Evolutionary conservation across 129 eudicot species (phyloP), one percentile per base, ranked within the genome.

Genomic region (Solidago caesia): DNA sequence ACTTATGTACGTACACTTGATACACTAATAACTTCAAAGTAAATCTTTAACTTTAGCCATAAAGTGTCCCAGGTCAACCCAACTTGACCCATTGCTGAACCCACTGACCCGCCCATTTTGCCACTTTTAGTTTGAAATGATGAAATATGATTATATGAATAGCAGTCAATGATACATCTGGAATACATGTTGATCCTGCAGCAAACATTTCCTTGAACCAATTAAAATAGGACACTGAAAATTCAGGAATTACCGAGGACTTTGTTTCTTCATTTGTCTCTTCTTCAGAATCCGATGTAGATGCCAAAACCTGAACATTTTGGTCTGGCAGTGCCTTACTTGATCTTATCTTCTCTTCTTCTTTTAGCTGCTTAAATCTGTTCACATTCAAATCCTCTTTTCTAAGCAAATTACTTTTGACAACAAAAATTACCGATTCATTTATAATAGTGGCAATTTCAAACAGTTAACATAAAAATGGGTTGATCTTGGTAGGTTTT

Each of bases 351-450:
- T 82, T 80, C 61, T 88, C 96, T 45, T 82, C 92, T 70, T 88
- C 89, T 77, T 90, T 88, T 76, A 94, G 79, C 79, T 91, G 93
- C 79, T 81, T 88, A 71, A 90, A 90, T 81, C 98, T 94, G 48
- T 70, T 73, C 55, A 55, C 21, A 67, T 70, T 33, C 53, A 53
- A 78, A 68, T 79, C 46, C 39, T 10, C 29, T 67, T 16, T 67
- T 13, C 15, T 81, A 68, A 83, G 72, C 13, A 55, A 44, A 69
- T 64, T 25, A 62, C 55, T 65, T 75, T 42, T 47, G 15, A 70
- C 75, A 13, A 59, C n/a, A n/a, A 9, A 13, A 79, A 71, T 63
- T 49, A 67, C 63, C 21, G 41, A 12, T 16, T n/a, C 2, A 15
- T 56, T 7, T 13, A 67, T 7, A 72, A 67, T 2, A 49, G 46